These are phyloP conservation scores for Isatis tinctoria DNA, from an alignment of 345 rosid genomes.

Conservation along the genomic window DNA sequence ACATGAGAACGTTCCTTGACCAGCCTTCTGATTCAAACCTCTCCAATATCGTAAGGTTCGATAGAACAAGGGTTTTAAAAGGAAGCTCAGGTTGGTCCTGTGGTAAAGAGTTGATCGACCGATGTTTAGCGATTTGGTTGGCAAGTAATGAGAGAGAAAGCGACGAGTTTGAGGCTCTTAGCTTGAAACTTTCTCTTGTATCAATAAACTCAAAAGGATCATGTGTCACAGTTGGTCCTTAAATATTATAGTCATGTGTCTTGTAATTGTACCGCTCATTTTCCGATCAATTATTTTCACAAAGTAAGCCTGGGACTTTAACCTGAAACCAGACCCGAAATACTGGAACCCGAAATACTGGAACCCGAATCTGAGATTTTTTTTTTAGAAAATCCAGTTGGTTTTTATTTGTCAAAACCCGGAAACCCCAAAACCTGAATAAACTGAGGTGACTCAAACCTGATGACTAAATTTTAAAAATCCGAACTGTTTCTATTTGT, in stretches of 20 bases:
- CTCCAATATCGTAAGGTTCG: conserved; percentile 54
- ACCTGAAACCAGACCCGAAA: too few relatives aligned
- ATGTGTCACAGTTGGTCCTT: conserved; percentile 31
- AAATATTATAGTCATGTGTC: background rate
- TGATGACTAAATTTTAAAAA: too few relatives aligned
- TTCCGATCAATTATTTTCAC: background rate
- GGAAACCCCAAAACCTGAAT: too few relatives aligned
- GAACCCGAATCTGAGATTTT: too few relatives aligned
- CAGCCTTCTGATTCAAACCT: conserved; percentile 68
- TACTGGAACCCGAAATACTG: too few relatives aligned
- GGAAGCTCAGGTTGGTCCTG: conserved; percentile 38
- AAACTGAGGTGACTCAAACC: too few relatives aligned
- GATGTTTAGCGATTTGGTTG: conserved; percentile 61
- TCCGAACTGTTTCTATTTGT: too few relatives aligned
- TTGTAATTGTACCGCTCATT: background rate
- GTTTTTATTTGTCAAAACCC: too few relatives aligned
- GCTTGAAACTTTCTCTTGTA: conserved; percentile 42
- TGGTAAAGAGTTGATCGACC: conserved; percentile 57
- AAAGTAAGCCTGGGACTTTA: too few relatives aligned
- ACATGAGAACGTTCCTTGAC: conserved; percentile 44
- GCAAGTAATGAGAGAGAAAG: conserved; percentile 56
- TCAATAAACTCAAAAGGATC: conserved; percentile 27
- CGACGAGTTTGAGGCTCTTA: conserved; percentile 62
- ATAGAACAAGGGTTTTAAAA: conserved; percentile 41
- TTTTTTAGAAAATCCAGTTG: too few relatives aligned